Evolutionary conservation across 257 asterid species (phyloP).

Genomic region (Nicotiana tabacum): DNA sequence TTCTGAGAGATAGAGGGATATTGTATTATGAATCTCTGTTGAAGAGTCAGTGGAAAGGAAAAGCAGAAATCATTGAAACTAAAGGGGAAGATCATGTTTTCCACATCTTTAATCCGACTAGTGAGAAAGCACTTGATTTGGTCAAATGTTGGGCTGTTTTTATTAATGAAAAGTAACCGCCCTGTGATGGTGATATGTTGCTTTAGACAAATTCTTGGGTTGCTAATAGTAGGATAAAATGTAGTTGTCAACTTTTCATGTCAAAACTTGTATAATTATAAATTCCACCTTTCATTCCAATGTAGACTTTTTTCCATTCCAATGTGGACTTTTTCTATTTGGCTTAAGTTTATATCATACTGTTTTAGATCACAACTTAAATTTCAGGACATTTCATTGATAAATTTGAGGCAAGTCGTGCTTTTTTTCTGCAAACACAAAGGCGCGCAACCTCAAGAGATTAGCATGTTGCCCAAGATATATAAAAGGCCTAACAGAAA

Average conservation of each 20-base stretch:
- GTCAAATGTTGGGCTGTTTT: constrained; percentile 37
- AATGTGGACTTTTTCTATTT: no score
- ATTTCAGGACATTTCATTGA: not conserved
- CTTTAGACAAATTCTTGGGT: not conserved
- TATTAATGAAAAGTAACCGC: constrained; percentile 24
- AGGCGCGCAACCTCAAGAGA: not conserved
- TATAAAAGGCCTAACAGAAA: not conserved
- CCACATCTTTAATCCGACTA: constrained; percentile 45
- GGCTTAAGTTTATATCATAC: no score
- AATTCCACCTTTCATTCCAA: no score
- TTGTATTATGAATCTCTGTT: constrained; percentile 33
- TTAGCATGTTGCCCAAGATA: not conserved
- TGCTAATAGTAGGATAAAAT: not conserved
- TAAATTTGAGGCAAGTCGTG: not conserved
- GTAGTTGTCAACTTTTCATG: not conserved
- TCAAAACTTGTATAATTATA: not conserved
- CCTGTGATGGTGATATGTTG: not conserved
- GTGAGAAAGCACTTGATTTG: constrained; percentile 29
- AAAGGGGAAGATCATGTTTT: constrained; percentile 69
- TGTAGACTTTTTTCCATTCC: no score
- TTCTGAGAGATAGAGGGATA: constrained; percentile 62
- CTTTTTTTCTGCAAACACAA: not conserved
- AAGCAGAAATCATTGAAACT: constrained; percentile 46
- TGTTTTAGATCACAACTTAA: no score
- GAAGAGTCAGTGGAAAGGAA: constrained; percentile 48